Conservation (phyloP, 2,329 filamentous ascomycete genomes). For the Trichoderma breve region DNA sequence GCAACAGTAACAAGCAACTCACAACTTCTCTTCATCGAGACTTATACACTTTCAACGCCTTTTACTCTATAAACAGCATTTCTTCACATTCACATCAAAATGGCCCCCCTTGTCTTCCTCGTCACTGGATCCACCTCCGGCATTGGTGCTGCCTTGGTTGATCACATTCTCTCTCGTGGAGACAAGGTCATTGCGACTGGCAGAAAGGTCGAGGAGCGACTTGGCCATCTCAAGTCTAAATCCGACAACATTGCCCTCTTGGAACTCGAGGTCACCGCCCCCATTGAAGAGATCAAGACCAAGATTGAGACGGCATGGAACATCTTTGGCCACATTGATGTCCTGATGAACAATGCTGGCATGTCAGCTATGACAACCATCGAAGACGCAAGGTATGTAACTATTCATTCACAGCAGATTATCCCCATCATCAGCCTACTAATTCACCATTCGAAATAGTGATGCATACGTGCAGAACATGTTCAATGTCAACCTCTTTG, state of each 20-base stretch:
- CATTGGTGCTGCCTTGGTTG: conserved; percentile 30
- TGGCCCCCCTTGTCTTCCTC: conserved; percentile 34
- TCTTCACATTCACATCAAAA: conserved; percentile 11
- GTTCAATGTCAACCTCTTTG: conserved; percentile 32
- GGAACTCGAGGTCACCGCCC: conserved; percentile 33
- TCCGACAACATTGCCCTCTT: conserved; percentile 29
- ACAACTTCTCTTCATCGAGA: neutral
- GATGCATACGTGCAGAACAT: conserved; percentile 27
- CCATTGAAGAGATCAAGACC: conserved; percentile 21
- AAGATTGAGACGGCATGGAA: conserved; percentile 29
- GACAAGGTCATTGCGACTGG: conserved; percentile 34
- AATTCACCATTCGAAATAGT: conserved; percentile 17
- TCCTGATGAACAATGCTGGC: conserved; percentile 38
- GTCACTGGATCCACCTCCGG: conserved; percentile 36
- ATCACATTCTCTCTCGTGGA: conserved; percentile 28
- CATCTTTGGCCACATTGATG: conserved; percentile 34
- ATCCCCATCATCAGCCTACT: rapidly evolving
- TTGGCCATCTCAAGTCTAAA: conserved; percentile 26
- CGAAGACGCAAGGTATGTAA: conserved; percentile 35
- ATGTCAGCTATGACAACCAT: conserved; percentile 28
- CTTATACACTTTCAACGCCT: too few relatives aligned
- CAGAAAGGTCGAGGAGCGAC: conserved; percentile 28
- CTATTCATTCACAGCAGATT: neutral
- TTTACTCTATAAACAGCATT: neutral
- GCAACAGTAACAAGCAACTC: neutral